Base-by-base conservation (phyloP, 495 filamentous ascomycete species). In the Poronia punctata region DNA sequence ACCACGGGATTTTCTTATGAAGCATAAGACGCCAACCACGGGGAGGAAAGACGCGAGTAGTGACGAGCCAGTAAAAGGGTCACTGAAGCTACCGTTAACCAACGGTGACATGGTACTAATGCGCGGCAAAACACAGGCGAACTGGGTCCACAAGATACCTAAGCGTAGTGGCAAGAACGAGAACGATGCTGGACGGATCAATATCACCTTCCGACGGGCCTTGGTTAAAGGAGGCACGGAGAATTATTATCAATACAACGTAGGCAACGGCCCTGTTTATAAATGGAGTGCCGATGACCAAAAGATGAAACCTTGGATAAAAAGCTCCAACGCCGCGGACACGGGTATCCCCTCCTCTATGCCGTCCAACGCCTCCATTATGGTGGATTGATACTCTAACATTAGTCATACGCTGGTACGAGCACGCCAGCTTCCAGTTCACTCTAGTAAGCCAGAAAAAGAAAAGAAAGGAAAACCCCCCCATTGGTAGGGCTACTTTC, bases 141-240 rank as follows among this genome's bases (percentile, higher is more conserved):
- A 77, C 51, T 87, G 83, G 83, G 57, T 84, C 30, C 83, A 87
- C 56, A 78, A 74, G 38, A 74, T 87, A n/a, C 84, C 83, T 1
- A 88, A 88, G 64, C 64, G 81, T 17, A 73, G 45, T 26, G 69
- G 75, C 27, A 76, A 75, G 22, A 66, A 62, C 31, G 72, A 70
- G 40, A 62, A 64, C 8, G 67, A 72, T 21, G 65, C 57, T 16
- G 84, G 81, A 9, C 62, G 83, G 34, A 84, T 87, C 24, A 87
- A 87, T 50, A 84, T 86, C 47, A 88, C 84, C 3, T 83, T 86
- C 52, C 63, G 82, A 29, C 68, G 72, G 48, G 82, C 78, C 15
- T 60, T 82, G 48, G 64, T 78, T 15, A 76, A 68, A 35, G 80
- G 62, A 22, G 79, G 80, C 7, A 88, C 80, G 17, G 75, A 84